phyloP scores from a whole-genome alignment of 208 protist genomes.

The Spongospora subterranea region DNA sequence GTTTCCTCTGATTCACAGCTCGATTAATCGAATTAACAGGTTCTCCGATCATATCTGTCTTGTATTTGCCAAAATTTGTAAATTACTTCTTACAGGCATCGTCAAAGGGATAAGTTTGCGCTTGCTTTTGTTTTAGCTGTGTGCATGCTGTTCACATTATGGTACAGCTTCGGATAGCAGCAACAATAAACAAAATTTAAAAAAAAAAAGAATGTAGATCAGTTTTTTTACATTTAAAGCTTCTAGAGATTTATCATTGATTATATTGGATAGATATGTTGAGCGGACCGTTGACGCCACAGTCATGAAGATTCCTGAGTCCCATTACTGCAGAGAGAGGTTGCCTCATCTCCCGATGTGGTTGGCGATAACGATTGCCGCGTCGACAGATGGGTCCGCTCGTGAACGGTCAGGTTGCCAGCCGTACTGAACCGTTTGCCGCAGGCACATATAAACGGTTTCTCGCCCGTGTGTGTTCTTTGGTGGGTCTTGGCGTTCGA shows the following conservation, averaged over 20 bases:
- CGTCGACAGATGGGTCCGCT: background rate
- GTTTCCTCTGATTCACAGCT: background rate
- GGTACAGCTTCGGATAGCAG: background rate
- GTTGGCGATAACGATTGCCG: background rate
- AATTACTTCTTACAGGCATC: background rate
- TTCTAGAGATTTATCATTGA: background rate
- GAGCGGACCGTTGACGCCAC: background rate
- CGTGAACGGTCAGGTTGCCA: slow-evolving; percentile 10
- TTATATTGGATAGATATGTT: background rate
- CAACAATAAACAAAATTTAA: background rate
- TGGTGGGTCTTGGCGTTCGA: slow-evolving; percentile 6
- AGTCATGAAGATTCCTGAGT: background rate
- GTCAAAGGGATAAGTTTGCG: background rate
- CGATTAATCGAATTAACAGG: background rate
- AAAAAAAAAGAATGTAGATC: background rate
- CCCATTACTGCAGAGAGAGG: background rate
- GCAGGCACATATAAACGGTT: slow-evolving; percentile 8
- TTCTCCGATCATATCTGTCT: background rate
- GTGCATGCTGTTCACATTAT: slow-evolving; percentile 44
- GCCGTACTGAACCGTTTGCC: slow-evolving; percentile 34
- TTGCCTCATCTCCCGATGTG: background rate
- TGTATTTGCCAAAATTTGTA: background rate
- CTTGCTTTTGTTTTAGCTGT: background rate
- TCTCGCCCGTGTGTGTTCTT: slow-evolving; percentile 51
- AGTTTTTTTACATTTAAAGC: background rate